Percentiles rank a stretch among this genome's conserved stretches.
These are phyloP conservation scores for Fragaria iinumae DNA, from an alignment of 306 rosid genomes.

Conservation along the genomic window DNA sequence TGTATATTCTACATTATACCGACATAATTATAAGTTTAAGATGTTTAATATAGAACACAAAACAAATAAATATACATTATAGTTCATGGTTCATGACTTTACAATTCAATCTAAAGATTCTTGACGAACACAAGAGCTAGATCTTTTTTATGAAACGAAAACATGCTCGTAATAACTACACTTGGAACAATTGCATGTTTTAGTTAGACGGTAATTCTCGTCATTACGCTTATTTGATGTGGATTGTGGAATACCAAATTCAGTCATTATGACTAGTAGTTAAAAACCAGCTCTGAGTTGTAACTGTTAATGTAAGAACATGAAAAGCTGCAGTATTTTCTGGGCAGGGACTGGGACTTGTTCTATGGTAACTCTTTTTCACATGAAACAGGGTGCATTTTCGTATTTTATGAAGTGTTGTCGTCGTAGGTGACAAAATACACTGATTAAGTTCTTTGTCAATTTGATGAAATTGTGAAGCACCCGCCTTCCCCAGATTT, in stretches of 20 bases:
- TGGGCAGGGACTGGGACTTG: not conserved
- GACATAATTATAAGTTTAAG: no score
- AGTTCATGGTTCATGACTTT: not conserved
- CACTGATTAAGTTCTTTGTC: not conserved
- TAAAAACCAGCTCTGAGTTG: not conserved
- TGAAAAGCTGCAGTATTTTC: conserved; percentile 5
- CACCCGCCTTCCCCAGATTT: not conserved
- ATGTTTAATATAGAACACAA: no score
- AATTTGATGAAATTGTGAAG: not conserved
- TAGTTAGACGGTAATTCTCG: not conserved
- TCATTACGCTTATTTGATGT: not conserved
- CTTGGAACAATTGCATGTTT: not conserved
- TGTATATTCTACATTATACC: no score
- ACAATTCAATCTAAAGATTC: not conserved
- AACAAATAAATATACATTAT: not conserved
- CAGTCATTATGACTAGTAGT: not conserved
- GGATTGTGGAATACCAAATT: not conserved
- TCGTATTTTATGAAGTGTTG: conserved; percentile 4
- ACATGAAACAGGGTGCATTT: conserved; percentile 1
- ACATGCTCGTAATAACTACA: not conserved
- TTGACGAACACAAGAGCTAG: not conserved
- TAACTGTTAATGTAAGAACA: not conserved
- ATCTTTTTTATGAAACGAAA: no score
- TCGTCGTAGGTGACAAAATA: conserved; percentile 17
- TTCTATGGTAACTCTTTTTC: not conserved